These are phyloP conservation scores for Microbotryomycetes sp. DNA, from an alignment of 1,284 basidiomycete genomes.

Conservation along the genomic window DNA sequence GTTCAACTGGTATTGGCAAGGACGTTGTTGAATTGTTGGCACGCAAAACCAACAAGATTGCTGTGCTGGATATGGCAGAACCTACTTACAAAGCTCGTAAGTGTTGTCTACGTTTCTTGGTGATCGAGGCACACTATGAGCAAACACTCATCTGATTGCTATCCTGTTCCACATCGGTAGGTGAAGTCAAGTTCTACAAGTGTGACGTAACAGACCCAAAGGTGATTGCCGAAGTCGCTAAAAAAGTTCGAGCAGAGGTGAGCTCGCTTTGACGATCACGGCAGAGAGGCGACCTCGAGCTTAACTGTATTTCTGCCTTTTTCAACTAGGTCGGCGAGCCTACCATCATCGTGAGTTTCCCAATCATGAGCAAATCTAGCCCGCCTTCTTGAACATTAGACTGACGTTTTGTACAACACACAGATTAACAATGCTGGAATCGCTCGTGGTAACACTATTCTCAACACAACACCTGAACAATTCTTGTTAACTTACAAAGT, in stretches of 20 bases:
- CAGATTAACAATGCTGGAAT: conserved; percentile 36
- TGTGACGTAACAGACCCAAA: conserved; percentile 21
- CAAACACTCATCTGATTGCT: background rate
- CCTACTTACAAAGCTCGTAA: conserved; percentile 21
- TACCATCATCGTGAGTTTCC: conserved; percentile 13
- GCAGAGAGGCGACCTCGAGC: too few species aligned
- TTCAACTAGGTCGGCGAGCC: conserved; percentile 17
- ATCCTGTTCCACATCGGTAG: background rate
- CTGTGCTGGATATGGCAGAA: conserved; percentile 27
- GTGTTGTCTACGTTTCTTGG: background rate
- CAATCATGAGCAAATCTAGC: background rate
- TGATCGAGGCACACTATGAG: background rate
- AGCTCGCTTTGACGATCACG: background rate
- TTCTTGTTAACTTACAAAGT: conserved; percentile 30
- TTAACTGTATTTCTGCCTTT: background rate
- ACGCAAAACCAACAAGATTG: conserved; percentile 26
- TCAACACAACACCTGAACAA: conserved; percentile 24
- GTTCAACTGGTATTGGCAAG: conserved; percentile 33
- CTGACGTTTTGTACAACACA: background rate
- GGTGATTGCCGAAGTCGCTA: conserved; percentile 17
- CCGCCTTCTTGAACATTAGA: background rate
- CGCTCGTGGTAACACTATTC: conserved; percentile 30
- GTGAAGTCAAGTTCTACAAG: conserved; percentile 15
- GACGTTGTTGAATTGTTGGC: conserved; percentile 30
- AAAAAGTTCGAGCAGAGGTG: conserved; percentile 18